Evolutionary conservation across 306 rosid species (phyloP).

Genomic region (Sindora glabra): DNA sequence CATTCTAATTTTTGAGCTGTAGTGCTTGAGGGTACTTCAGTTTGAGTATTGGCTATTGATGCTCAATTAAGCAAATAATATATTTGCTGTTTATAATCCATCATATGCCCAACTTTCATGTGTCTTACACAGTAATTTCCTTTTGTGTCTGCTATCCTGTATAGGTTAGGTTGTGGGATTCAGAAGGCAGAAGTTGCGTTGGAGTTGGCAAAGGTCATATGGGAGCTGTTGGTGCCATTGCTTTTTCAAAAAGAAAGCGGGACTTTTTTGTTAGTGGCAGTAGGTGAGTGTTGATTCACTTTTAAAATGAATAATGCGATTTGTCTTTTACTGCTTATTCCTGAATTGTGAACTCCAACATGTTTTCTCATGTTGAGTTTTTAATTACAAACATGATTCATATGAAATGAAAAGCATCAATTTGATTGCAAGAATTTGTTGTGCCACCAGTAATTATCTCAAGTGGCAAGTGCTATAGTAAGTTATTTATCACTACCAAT

Average conservation of each 20-base stretch:
- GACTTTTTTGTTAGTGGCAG: constrained; percentile 95
- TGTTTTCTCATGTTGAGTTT: constrained; percentile 2
- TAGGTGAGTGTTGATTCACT: constrained; percentile 38
- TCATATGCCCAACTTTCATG: neutral
- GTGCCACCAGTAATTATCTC: neutral
- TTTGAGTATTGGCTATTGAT: neutral
- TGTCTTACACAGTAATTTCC: neutral
- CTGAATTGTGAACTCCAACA: neutral
- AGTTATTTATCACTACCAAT: neutral
- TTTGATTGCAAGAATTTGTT: neutral
- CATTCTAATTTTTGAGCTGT: constrained; percentile 5
- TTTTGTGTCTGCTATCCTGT: constrained; percentile 14
- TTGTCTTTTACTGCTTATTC: neutral
- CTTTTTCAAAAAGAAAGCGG: constrained; percentile 63
- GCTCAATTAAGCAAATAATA: constrained; percentile 1
- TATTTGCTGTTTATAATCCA: neutral
- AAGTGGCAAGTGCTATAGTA: neutral
- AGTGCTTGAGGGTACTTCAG: constrained; percentile 3
- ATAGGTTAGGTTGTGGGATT: constrained; percentile 93
- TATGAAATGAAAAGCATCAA: neutral
- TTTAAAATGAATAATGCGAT: neutral
- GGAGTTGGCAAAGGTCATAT: constrained; percentile 82
- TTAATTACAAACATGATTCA: neutral
- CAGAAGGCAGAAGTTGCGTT: constrained; percentile 67
- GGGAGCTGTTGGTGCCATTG: constrained; percentile 90